Evolutionary conservation across 176 grass and related monocot species (phyloP), one percentile per base, ranked within the genome.

Genomic region (Eragrostis nindensis): DNA sequence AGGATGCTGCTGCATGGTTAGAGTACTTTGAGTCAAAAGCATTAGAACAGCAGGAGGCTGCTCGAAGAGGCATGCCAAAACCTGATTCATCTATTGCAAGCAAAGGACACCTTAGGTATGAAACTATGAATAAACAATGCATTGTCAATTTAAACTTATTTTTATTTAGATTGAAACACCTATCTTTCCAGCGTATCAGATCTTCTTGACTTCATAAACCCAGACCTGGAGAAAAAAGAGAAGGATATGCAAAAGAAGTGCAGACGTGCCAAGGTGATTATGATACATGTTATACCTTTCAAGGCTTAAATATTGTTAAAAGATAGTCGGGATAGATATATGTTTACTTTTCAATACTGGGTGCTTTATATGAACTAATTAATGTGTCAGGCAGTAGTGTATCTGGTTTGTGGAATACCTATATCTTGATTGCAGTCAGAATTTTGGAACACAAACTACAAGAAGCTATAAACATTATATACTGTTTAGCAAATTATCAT

Each of bases 1-100:
- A 99, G 97, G 97, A 99, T 99, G 93, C 97, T 78, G 87, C 84
- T 74, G 88, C 97, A 62, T 99, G 97, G 97, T 82, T 99, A 47
- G 97, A 99, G 69, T 99, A 99, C 86, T 99, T 99, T 53, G 93
- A 99, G 79, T 99, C 97, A 62, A 95, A 89, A 87, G 97, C 89
- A 78, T 64, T 93, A 75, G 97, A 99, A 65, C 92, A 99, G 70
- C 97, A 96, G 85, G 97, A 99, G 89, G 97, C 93, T 0, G 65
- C 84, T 88, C 84, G 89, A 82, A 93, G 93, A 82, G 97, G 97
- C 79, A 93, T 99, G 62, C 97, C 97, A 44, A 99, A 93, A 77
- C 97, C 91, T 88, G 97, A 99, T 87, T 86, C 93, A 59, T 96
- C 97, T 78, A 99, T 99, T 88, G 90, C 97, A 68, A 99, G 97